phyloP scores from a whole-genome alignment of 371 early-diverging fungal genomes.

The Saksenaea vasiformis region DNA sequence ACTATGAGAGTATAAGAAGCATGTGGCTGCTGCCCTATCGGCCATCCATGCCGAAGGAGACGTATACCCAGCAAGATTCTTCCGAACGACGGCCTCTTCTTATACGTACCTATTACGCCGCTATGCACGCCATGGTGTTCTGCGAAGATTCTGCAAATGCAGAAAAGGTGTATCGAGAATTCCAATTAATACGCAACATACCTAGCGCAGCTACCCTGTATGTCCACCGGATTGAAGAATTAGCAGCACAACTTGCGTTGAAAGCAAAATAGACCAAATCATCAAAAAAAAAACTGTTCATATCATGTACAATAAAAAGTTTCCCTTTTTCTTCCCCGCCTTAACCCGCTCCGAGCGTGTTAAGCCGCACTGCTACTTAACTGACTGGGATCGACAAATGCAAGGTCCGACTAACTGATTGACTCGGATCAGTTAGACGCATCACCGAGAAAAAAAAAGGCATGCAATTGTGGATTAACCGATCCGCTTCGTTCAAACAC shows the following conservation, averaged over 20 bases:
- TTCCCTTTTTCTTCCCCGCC: neutral
- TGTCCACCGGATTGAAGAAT: neutral
- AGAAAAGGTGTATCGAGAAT: neutral
- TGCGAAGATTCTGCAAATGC: neutral
- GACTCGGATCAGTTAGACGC: too few species aligned
- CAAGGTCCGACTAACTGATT: too few species aligned
- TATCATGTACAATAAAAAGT: neutral
- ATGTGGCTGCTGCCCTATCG: neutral
- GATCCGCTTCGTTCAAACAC: too few species aligned
- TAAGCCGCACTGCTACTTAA: too few species aligned
- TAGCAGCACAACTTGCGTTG: conserved; percentile 1
- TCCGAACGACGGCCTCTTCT: neutral
- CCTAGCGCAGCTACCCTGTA: neutral
- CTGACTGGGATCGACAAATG: too few species aligned
- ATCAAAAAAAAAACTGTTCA: neutral
- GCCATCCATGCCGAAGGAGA: neutral
- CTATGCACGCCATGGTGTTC: neutral
- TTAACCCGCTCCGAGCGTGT: too few species aligned
- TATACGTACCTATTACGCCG: neutral
- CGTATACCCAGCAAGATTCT: conserved; percentile 1
- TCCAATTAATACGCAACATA: neutral
- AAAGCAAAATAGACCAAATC: neutral
- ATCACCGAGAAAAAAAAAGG: too few species aligned
- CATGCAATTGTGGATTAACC: too few species aligned
- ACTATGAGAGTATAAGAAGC: neutral